Percentiles rank a stretch among this genome's conserved stretches.
Conservation (phyloP, 345 rosid genomes). For the Rhizophora mangle region DNA sequence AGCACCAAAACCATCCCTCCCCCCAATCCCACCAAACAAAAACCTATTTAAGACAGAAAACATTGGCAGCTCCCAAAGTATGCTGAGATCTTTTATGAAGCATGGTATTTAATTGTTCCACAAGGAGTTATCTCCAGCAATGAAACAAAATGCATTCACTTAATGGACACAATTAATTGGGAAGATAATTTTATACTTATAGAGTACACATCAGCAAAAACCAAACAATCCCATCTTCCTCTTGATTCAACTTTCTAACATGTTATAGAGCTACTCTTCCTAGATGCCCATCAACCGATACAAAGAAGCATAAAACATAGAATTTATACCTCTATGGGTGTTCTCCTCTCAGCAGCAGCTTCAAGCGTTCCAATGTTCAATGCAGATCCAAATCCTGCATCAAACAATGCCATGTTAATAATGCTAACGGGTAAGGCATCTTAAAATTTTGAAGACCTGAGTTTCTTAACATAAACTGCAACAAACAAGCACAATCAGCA, state of each 20-base stretch:
- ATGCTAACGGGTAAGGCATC: not conserved
- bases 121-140: not conserved
- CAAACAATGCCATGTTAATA: slow-evolving; percentile 5
- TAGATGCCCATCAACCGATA: not conserved
- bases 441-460: slow-evolving; percentile 3
- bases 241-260: not conserved
- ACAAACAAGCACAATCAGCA: slow-evolving; percentile 1
- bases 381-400: slow-evolving; percentile 92
- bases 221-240: not conserved
- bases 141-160: not conserved
- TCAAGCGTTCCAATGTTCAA: slow-evolving; percentile 92
- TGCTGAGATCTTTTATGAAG: no score
- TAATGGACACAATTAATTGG: not conserved
- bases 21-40: no score
- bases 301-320: not conserved
- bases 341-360: slow-evolving; percentile 95
- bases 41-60: no score
- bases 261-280: not conserved
- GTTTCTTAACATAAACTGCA: not conserved
- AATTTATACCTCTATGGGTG: slow-evolving; percentile 68
- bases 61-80: no score
- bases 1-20: no score
- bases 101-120: no score
- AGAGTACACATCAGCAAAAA: not conserved
- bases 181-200: not conserved